phyloP scores from a whole-genome alignment of 345 rosid species.

The Excoecaria cochinchinensis region DNA sequence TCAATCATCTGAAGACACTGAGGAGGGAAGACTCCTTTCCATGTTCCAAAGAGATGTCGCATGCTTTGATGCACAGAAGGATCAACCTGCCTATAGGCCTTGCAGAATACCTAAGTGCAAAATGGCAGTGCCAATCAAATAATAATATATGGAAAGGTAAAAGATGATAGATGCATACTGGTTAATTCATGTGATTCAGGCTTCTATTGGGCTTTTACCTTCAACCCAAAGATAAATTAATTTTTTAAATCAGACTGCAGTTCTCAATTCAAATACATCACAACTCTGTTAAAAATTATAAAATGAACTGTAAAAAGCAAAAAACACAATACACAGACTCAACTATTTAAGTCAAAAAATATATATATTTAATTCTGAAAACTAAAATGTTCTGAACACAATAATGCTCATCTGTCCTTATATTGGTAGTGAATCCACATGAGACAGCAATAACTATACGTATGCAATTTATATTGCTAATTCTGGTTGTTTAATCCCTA shows the following conservation, averaged over 20 bases:
- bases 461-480: neutral
- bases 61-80: constrained; percentile 71
- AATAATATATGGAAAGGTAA: neutral
- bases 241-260: neutral
- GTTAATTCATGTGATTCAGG: neutral
- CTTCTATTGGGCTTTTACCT: neutral
- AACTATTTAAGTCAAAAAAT: neutral
- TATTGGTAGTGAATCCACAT: neutral
- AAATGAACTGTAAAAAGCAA: neutral
- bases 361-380: neutral
- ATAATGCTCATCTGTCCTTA: neutral
- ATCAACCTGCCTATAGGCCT: constrained; percentile 86
- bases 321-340: neutral
- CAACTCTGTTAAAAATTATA: neutral
- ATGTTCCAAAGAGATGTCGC: constrained; percentile 98
- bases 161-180: neutral
- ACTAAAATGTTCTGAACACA: neutral
- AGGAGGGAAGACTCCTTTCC: constrained; percentile 95
- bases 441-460: neutral
- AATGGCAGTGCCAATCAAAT: constrained; percentile 5
- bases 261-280: neutral
- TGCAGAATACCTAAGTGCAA: constrained; percentile 66
- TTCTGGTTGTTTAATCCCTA: neutral
- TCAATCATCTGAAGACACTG: constrained; percentile 74
- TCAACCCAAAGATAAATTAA: neutral